Percentiles rank a stretch among this genome's conserved stretches.
These are phyloP conservation scores for Apiospora hydei DNA, from an alignment of 2,329 filamentous ascomycete genomes.

Conservation along the genomic window DNA sequence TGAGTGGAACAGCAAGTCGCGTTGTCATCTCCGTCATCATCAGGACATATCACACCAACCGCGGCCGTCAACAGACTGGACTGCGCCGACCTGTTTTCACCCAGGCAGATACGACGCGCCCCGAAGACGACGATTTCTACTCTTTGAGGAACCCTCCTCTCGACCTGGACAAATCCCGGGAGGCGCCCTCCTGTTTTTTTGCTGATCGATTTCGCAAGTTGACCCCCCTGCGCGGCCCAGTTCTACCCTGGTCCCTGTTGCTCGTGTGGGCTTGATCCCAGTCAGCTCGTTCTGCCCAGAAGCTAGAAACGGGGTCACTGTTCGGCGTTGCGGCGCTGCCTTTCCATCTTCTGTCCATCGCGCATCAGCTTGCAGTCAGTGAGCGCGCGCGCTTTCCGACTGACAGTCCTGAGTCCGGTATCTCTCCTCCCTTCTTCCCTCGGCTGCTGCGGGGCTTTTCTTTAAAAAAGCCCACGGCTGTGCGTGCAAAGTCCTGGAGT, in stretches of 20 bases:
- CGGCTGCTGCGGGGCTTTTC: slow-evolving; percentile 26
- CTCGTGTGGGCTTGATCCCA: slow-evolving; percentile 34
- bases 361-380: slow-evolving; percentile 18
- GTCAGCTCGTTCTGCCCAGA: slow-evolving; percentile 30
- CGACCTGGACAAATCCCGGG: slow-evolving; percentile 6
- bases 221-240: slow-evolving; percentile 31
- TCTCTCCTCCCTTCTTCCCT: slow-evolving; percentile 18
- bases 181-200: slow-evolving; percentile 18
- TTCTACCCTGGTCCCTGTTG: slow-evolving; percentile 32
- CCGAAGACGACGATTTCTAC: not conserved
- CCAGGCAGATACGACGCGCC: slow-evolving; percentile 18
- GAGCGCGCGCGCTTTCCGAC: slow-evolving; percentile 18
- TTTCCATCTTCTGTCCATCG: slow-evolving; percentile 26
- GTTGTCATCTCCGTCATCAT: slow-evolving; percentile 18
- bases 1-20: slow-evolving; percentile 12
- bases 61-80: not conserved
- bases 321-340: slow-evolving; percentile 26
- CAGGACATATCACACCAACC: slow-evolving; percentile 18
- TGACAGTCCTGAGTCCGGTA: slow-evolving; percentile 11
- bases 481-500: not conserved
- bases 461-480: slow-evolving; percentile 1
- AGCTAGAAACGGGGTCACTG: slow-evolving; percentile 20
- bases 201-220: slow-evolving; percentile 26
- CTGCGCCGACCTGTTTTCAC: not conserved
- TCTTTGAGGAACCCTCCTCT: slow-evolving; percentile 15